These are phyloP conservation scores for Yamadazyma friedrichii DNA, from an alignment of 1,139 yeast species.

Conservation along the genomic window DNA sequence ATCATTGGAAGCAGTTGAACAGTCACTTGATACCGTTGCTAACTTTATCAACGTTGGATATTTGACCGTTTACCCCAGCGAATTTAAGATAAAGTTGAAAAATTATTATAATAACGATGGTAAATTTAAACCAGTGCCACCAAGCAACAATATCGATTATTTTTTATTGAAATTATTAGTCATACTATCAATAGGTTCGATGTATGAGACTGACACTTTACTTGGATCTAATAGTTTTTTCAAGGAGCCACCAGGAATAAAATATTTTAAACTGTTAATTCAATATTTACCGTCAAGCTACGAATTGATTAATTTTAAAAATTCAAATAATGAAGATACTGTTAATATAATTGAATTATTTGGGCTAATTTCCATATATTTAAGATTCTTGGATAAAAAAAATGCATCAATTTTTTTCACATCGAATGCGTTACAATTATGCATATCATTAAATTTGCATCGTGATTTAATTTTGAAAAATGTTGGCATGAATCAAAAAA, in stretches of 20 bases:
- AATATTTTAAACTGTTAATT: conserved; percentile 22
- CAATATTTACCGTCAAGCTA: conserved; percentile 22
- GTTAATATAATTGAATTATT: conserved; percentile 25
- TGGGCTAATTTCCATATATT: conserved; percentile 26
- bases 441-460: conserved; percentile 27
- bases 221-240: conserved; percentile 7
- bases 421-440: conserved; percentile 25
- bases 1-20: background rate
- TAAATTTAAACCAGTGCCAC: conserved; percentile 3
- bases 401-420: conserved; percentile 26
- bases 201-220: conserved; percentile 18
- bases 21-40: conserved; percentile 1
- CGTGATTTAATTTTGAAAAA: conserved; percentile 15
- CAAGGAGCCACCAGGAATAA: conserved; percentile 20
- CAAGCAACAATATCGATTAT: conserved; percentile 11
- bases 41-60: conserved; percentile 26
- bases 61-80: conserved; percentile 22
- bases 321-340: conserved; percentile 13
- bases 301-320: conserved; percentile 15
- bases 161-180: conserved; percentile 23
- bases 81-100: conserved; percentile 16
- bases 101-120: conserved; percentile 18
- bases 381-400: conserved; percentile 27
- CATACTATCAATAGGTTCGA: conserved; percentile 23
- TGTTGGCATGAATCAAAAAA: background rate